These are phyloP conservation scores for Talaromyces marneffei DNA, from an alignment of 2,329 filamentous ascomycete genomes.

Conservation along the genomic window DNA sequence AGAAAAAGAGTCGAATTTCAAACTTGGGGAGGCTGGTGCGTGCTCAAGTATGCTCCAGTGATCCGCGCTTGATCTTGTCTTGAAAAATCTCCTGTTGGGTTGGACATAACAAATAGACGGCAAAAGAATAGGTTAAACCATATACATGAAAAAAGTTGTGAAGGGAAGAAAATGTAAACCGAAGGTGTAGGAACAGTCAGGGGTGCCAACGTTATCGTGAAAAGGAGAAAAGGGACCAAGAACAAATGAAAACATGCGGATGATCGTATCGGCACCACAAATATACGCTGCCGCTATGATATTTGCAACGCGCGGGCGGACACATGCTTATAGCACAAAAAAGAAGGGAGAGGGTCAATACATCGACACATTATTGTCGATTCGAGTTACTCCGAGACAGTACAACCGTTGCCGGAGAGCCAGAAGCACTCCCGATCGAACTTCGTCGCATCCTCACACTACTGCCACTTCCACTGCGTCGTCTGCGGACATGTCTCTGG, in stretches of 20 bases:
- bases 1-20: constrained; percentile 3
- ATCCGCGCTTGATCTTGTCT: not conserved
- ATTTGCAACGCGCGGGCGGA: constrained; percentile 24
- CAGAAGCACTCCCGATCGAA: constrained; percentile 32
- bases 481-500: constrained; percentile 41
- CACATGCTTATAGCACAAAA: constrained; percentile 10
- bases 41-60: constrained; percentile 10
- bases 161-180: constrained; percentile 18
- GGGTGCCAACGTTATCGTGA: constrained; percentile 15
- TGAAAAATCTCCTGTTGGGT: not conserved
- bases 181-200: not conserved
- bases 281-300: constrained; percentile 35
- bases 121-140: constrained; percentile 23
- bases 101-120: constrained; percentile 8
- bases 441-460: constrained; percentile 37
- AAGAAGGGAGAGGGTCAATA: constrained; percentile 12
- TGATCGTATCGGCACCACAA: constrained; percentile 21
- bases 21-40: not conserved
- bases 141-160: constrained; percentile 36
- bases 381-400: constrained; percentile 40
- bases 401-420: constrained; percentile 29
- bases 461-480: constrained; percentile 38
- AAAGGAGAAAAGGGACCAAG: constrained; percentile 20
- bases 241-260: constrained; percentile 23
- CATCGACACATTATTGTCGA: constrained; percentile 26